Evolutionary conservation across 1,284 basidiomycete species (phyloP).

Genomic region (Trametes polyzona): DNA sequence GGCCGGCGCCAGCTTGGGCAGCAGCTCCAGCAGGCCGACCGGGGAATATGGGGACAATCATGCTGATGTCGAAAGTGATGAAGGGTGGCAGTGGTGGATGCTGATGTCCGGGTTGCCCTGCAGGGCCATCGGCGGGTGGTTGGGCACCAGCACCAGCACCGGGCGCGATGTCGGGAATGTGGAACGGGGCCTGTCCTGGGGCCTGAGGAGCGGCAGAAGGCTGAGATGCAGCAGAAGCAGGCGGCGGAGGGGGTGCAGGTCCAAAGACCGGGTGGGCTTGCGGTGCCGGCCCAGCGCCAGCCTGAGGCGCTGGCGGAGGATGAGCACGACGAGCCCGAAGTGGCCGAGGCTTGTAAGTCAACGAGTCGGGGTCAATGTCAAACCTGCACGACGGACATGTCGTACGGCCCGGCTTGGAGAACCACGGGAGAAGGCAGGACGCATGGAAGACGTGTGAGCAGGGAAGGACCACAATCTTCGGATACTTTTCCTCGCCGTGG

Average conservation of each 20-base stretch:
- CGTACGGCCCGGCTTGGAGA: slow-evolving; percentile 72
- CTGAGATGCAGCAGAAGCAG: background rate
- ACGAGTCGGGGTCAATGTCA: slow-evolving; percentile 75
- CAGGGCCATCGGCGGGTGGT: background rate
- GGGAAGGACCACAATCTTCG: slow-evolving; percentile 64
- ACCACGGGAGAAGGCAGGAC: slow-evolving; percentile 78
- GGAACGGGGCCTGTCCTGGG: background rate
- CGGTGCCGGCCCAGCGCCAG: slow-evolving; percentile 7
- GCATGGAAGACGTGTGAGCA: slow-evolving; percentile 82
- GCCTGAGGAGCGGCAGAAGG: slow-evolving; percentile 1
- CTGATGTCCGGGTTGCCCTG: slow-evolving; percentile 10
- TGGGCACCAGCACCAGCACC: slow-evolving; percentile 3
- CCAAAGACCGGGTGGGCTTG: slow-evolving; percentile 10
- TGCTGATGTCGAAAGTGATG: slow-evolving; percentile 24
- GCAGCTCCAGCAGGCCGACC: slow-evolving; percentile 14
- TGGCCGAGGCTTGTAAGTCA: slow-evolving; percentile 49
- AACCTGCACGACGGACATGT: slow-evolving; percentile 83
- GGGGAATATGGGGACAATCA: slow-evolving; percentile 22
- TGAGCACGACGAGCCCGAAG: slow-evolving; percentile 12
- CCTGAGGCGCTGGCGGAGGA: slow-evolving; percentile 10
- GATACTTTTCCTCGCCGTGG: slow-evolving; percentile 29
- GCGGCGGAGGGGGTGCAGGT: slow-evolving; percentile 6
- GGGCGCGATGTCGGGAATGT: background rate
- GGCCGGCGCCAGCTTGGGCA: slow-evolving; percentile 2
- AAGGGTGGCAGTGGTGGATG: slow-evolving; percentile 18